These are phyloP conservation scores for apple (Malus domestica) DNA, from an alignment of 306 rosid genomes.

Conservation along the genomic window ASM211411v1 NC_041796.1:17344001-17344500, in stretches of 20 bases:
- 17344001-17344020: not conserved
- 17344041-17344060: not conserved
- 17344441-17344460: slow-evolving; percentile 67
- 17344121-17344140: slow-evolving; percentile 46
- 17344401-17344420: slow-evolving; percentile 56
- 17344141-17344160: slow-evolving; percentile 60
- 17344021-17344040: not conserved
- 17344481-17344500: not conserved
- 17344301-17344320: slow-evolving; percentile 43
- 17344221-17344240: slow-evolving; percentile 21
- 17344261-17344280: slow-evolving; percentile 50
- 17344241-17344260: slow-evolving; percentile 35
- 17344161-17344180: slow-evolving; percentile 61
- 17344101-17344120: slow-evolving; percentile 39
- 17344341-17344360: not conserved
- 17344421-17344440: slow-evolving; percentile 67
- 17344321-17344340: slow-evolving; percentile 31
- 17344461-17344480: not conserved
- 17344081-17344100: slow-evolving; percentile 43
- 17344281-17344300: slow-evolving; percentile 42
- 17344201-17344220: slow-evolving; percentile 30
- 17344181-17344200: slow-evolving; percentile 37
- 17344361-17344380: slow-evolving; percentile 15
- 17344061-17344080: slow-evolving; percentile 32
- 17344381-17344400: slow-evolving; percentile 43